These are phyloP conservation scores for Mortierella alpina DNA, from an alignment of 192 early-diverging fungal species.

Conservation along the genomic window DNA sequence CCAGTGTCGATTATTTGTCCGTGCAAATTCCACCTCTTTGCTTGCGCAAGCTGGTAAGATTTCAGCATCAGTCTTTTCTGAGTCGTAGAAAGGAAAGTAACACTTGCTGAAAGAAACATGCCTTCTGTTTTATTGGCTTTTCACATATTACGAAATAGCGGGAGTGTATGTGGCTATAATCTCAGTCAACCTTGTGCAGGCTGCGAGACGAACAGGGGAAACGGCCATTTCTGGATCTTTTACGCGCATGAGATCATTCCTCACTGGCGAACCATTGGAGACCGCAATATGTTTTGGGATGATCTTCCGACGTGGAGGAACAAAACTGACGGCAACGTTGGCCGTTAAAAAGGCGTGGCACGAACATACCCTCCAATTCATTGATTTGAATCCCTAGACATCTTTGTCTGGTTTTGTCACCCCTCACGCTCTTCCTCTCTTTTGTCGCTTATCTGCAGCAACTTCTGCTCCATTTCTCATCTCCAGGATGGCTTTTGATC, in stretches of 20 bases:
- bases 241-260: conserved; percentile 44
- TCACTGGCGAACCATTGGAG: conserved; percentile 48
- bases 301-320: conserved; percentile 47
- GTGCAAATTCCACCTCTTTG: conserved; percentile 51
- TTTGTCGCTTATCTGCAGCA: background rate
- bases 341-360: conserved; percentile 7
- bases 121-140: background rate
- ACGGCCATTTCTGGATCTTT: conserved; percentile 54
- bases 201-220: conserved; percentile 50
- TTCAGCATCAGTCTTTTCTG: background rate
- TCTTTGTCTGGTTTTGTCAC: background rate
- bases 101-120: background rate
- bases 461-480: background rate
- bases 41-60: conserved; percentile 46
- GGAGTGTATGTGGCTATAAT: conserved; percentile 48
- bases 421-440: background rate
- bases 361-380: no score
- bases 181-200: conserved; percentile 48
- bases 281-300: conserved; percentile 53
- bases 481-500: background rate
- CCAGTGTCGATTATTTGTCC: conserved; percentile 53
- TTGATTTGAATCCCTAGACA: no score
- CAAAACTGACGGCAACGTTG: conserved; percentile 45
- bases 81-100: background rate
- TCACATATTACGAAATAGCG: conserved; percentile 2